phyloP scores from a whole-genome alignment of 495 filamentous ascomycete species.

The Haplographium delicatum region DNA sequence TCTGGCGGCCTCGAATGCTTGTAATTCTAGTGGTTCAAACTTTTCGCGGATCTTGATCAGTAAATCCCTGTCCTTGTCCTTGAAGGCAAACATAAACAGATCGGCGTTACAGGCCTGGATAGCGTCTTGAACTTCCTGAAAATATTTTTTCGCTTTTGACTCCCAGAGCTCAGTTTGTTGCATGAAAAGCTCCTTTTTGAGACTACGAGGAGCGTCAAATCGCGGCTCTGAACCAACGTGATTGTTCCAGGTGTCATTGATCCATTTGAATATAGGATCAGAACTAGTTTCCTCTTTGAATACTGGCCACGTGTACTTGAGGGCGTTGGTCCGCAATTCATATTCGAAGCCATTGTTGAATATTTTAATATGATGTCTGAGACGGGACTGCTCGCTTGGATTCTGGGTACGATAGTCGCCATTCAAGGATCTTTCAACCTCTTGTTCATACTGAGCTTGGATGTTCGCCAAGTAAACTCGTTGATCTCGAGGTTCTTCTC shows the following conservation, averaged over 20 bases:
- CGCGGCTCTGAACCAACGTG: constrained; percentile 7
- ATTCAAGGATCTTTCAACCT: constrained; percentile 11
- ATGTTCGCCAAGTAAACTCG: constrained; percentile 11
- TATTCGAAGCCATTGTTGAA: constrained; percentile 9
- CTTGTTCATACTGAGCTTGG: constrained; percentile 9
- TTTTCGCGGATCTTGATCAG: constrained; percentile 11
- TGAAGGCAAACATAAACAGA: constrained; percentile 6
- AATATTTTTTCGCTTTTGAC: constrained; percentile 1
- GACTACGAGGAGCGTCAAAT: constrained; percentile 10
- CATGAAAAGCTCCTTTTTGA: constrained; percentile 12
- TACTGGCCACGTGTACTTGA: constrained; percentile 7
- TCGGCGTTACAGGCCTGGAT: constrained; percentile 14
- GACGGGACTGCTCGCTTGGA: constrained; percentile 8
- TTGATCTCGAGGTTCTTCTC: constrained; percentile 5
- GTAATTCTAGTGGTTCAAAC: constrained; percentile 3
- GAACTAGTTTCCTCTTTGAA: background rate
- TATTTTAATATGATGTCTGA: constrained; percentile 10
- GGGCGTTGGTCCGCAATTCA: background rate
- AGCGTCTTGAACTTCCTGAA: constrained; percentile 9
- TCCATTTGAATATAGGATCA: constrained; percentile 8
- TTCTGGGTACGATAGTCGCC: constrained; percentile 12
- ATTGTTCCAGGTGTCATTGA: constrained; percentile 9
- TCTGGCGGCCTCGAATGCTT: constrained; percentile 7
- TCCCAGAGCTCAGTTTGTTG: constrained; percentile 14
- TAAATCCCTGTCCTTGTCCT: constrained; percentile 5